These are phyloP conservation scores for Sporothrix pallida DNA, from an alignment of 2,329 filamentous ascomycete species.

Conservation along the genomic window DNA sequence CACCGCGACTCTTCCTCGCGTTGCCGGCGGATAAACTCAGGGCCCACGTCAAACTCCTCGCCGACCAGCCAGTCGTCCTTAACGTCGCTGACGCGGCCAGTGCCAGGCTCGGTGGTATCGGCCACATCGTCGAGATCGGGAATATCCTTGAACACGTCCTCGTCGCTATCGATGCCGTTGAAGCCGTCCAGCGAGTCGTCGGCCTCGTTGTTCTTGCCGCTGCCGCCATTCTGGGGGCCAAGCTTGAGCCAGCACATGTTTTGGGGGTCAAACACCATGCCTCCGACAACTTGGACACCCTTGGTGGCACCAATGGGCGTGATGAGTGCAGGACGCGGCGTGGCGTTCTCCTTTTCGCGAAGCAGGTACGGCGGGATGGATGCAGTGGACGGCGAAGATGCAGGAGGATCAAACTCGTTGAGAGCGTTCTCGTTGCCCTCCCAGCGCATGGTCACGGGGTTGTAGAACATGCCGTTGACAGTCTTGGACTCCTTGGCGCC, in stretches of 20 bases:
- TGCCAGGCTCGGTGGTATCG: conserved; percentile 56
- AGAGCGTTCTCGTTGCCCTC: conserved; percentile 94
- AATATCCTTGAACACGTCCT: conserved; percentile 94
- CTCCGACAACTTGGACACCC: conserved; percentile 91
- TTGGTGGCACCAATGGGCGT: conserved; percentile 85
- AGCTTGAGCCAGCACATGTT: conserved; percentile 98
- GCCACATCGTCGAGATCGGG: conserved; percentile 81
- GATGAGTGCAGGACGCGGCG: conserved; percentile 79
- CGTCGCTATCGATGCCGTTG: conserved; percentile 80
- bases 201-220: conserved; percentile 53
- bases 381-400: conserved; percentile 59
- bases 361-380: conserved; percentile 52
- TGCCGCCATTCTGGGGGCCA: conserved; percentile 49
- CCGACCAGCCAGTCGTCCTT: conserved; percentile 84
- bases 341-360: conserved; percentile 63
- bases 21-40: conserved; percentile 88
- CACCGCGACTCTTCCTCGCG: conserved; percentile 91
- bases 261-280: conserved; percentile 97
- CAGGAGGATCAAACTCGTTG: conserved; percentile 73
- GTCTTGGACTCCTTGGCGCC: conserved; percentile 77
- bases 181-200: conserved; percentile 67
- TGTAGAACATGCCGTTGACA: conserved; percentile 95
- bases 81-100: conserved; percentile 63
- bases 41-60: conserved; percentile 97
- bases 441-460: conserved; percentile 84